Base-by-base conservation (phyloP, 169 alveolate genomes). In the Plasmodium gonderi region DNA sequence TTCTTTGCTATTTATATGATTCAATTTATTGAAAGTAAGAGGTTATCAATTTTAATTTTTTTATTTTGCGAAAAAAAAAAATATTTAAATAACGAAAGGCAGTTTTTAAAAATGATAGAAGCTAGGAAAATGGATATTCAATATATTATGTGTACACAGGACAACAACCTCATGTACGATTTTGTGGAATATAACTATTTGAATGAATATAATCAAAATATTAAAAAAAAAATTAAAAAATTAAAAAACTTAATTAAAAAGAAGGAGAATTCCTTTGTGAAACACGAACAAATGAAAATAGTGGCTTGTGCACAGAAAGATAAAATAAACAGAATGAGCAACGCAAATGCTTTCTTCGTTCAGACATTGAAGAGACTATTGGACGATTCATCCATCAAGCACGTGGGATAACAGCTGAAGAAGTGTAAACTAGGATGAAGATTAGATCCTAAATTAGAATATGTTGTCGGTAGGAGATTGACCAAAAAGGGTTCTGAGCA, bases 1-100 rank as follows among this genome's bases (percentile, higher is more conserved):
- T 79, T 77, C 40, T 90, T 77, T 79, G 89, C 94, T 33, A 90
- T 90, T 64, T 90, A 90, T 76, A 90, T 90, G 90, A 78, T 90
- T 17, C 94, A 90, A 26, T 90, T 90, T 90, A 79, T 90, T 60
- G 94, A 90, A 67, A 79, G 87, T 68, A 90, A 90, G 80, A 78
- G 69, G 20, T 40, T 90, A 47, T 76, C 94, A 5, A 78, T 90
- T 65, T 74, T 90, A 65, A 64, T 90, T 47, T 78, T 77, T 65
- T 23, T 90, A 36, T 90, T 90, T 60, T 90, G 94, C 47, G 94
- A 90, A 26, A 90, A 90, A 51, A 90, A 90, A 78, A 79, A 64
- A 9, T 42, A 33, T 20, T 45, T 90, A 45, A 90, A 40, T 49
- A 78, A 72, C 40, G 94, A 90, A 79, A 90, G 60, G 72, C 64